Evolutionary conservation across 805 yeast genomes (phyloP).

Genomic region (Candida loeiensis): DNA sequence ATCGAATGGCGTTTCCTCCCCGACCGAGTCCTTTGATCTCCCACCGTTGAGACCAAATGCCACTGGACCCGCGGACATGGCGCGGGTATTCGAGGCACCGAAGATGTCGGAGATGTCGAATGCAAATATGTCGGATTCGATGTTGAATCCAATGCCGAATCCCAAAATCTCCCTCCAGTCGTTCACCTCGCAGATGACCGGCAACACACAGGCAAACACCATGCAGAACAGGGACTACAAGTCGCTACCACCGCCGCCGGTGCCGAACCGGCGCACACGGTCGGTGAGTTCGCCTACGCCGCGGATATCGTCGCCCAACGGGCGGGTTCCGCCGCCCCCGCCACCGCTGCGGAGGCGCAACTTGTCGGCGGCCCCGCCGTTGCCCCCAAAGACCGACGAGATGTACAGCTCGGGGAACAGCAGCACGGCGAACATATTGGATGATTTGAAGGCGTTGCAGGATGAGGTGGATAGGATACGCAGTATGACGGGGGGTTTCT

Average conservation of each 20-base stretch:
- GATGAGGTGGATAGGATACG: slow-evolving; percentile 63
- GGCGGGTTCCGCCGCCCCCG: slow-evolving; percentile 36
- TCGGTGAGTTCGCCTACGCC: slow-evolving; percentile 32
- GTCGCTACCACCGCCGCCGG: slow-evolving; percentile 30
- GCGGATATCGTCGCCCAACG: slow-evolving; percentile 10
- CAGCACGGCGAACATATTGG: slow-evolving; percentile 52
- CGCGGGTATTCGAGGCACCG: slow-evolving; percentile 26
- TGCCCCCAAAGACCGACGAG: slow-evolving; percentile 26
- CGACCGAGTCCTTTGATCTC: too few relatives aligned
- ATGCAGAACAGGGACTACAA: slow-evolving; percentile 5
- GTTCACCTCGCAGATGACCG: slow-evolving; percentile 42
- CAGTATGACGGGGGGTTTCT: slow-evolving; percentile 43
- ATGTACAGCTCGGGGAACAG: slow-evolving; percentile 16
- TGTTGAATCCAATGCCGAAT: too few relatives aligned
- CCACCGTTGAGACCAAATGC: slow-evolving; percentile 24
- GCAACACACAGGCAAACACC: slow-evolving; percentile 33
- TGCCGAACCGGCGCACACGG: slow-evolving; percentile 37
- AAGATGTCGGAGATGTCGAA: too few relatives aligned
- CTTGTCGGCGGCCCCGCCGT: slow-evolving; percentile 19
- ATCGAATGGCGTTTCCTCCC: too few relatives aligned
- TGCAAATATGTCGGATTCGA: too few relatives aligned
- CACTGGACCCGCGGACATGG: slow-evolving; percentile 36
- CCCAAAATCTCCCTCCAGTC: slow-evolving; percentile 38
- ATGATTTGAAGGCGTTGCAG: slow-evolving; percentile 63
- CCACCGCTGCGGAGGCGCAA: slow-evolving; percentile 38